Evolutionary conservation across 1,284 basidiomycete genomes (phyloP).

Genomic region (Marasmius oreades): DNA sequence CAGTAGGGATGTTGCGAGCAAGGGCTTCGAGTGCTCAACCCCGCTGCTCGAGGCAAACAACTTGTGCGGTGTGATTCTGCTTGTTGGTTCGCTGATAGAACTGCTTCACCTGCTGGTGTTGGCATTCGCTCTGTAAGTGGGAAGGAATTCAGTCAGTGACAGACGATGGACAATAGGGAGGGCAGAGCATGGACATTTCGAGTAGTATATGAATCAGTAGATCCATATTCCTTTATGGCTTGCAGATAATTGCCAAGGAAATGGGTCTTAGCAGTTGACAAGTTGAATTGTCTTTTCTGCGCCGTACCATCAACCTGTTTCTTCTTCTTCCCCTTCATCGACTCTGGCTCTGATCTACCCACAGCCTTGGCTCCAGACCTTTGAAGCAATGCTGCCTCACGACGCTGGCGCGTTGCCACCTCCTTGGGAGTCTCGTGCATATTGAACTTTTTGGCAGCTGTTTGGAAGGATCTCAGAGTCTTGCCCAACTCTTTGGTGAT

Average conservation of each 20-base stretch:
- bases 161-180: background rate
- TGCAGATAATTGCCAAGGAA: no score
- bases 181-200: no score
- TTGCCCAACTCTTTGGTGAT: no score
- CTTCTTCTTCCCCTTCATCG: no score
- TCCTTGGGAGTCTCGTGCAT: conserved; percentile 15
- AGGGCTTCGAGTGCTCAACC: background rate
- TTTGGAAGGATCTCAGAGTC: no score
- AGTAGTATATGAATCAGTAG: no score
- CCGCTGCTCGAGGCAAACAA: background rate
- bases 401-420: background rate
- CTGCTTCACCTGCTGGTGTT: background rate
- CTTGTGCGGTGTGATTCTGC: no score
- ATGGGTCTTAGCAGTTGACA: no score
- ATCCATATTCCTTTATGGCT: no score
- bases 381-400: background rate
- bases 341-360: no score
- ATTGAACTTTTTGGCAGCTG: conserved; percentile 22
- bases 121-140: background rate
- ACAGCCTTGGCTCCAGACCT: background rate
- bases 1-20: background rate
- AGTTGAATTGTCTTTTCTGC: no score
- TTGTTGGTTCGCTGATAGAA: conserved; percentile 3
- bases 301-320: no score
- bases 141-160: background rate